Percentiles rank a stretch among this genome's conserved stretches.
Evolutionary conservation across 257 asterid species (phyloP).

Genomic region (Mentha longifolia): DNA sequence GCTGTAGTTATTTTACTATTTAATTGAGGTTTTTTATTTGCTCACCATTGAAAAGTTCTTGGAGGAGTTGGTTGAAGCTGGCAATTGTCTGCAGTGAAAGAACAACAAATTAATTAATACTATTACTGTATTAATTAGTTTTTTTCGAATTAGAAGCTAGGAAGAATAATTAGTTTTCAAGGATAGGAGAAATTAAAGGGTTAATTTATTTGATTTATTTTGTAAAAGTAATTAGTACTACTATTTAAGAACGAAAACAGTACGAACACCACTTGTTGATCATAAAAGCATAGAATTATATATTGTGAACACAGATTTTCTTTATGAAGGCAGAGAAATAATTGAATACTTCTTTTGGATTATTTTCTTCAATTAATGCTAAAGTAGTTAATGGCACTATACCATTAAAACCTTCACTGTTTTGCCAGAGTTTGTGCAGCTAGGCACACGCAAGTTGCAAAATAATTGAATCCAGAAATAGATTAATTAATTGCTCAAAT

Average conservation of each 20-base stretch:
- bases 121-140: too few relatives aligned
- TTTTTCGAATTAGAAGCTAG: too few relatives aligned
- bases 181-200: too few relatives aligned
- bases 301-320: too few relatives aligned
- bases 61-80: slow-evolving; percentile 43
- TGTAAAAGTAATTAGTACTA: too few relatives aligned
- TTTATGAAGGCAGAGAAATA: background rate
- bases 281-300: too few relatives aligned
- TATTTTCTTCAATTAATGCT: background rate
- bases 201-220: background rate
- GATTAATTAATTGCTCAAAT: background rate
- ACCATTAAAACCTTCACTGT: background rate
- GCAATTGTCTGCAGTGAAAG: too few relatives aligned
- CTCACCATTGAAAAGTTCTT: slow-evolving; percentile 62
- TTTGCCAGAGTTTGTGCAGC: background rate
- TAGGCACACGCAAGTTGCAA: background rate
- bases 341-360: background rate
- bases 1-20: too few relatives aligned
- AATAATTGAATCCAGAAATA: background rate
- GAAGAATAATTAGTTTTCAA: too few relatives aligned
- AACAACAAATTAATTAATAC: too few relatives aligned
- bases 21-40: background rate
- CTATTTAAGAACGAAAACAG: too few relatives aligned
- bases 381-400: background rate
- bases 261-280: too few relatives aligned